Percentiles rank a stretch among this genome's conserved stretches.
Evolutionary conservation across 108 stramenopile species (phyloP).

Genomic region (Cyclotella distinguenda): DNA sequence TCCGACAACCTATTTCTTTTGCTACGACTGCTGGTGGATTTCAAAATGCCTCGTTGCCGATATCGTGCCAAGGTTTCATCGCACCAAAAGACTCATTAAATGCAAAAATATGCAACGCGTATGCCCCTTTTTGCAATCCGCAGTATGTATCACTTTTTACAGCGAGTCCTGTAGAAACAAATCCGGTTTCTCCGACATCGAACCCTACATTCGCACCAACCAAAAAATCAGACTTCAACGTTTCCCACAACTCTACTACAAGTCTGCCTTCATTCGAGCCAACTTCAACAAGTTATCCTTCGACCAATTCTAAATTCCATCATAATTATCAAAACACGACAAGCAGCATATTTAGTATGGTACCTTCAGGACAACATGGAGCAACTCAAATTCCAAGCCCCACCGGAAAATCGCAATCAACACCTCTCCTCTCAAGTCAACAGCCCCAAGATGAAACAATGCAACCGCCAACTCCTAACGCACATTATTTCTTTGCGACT

Average conservation of each 20-base stretch:
- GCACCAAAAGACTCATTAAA: slow-evolving; percentile 4
- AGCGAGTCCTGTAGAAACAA: neutral
- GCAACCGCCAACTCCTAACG: too few species aligned
- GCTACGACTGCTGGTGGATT: neutral
- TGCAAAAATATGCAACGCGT: slow-evolving; percentile 25
- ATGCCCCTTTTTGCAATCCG: slow-evolving; percentile 22
- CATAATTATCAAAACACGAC: too few species aligned
- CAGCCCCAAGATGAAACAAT: too few species aligned
- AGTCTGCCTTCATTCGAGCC: neutral
- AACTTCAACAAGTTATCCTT: neutral
- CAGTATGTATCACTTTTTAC: neutral
- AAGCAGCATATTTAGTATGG: too few species aligned
- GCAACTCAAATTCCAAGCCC: too few species aligned
- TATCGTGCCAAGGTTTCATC: slow-evolving; percentile 1
- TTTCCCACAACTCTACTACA: neutral
- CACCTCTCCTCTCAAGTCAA: too few species aligned
- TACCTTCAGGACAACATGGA: too few species aligned
- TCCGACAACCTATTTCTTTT: slow-evolving; percentile 1
- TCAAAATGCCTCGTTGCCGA: neutral
- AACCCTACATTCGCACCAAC: neutral
- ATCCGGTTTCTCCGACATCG: neutral
- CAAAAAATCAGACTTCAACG: neutral
- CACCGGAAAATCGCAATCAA: too few species aligned
- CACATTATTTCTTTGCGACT: too few species aligned
- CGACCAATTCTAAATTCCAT: too few species aligned